phyloP scores from a whole-genome alignment of 108 stramenopile species.

The Nannochloropsis oceanica region DNA sequence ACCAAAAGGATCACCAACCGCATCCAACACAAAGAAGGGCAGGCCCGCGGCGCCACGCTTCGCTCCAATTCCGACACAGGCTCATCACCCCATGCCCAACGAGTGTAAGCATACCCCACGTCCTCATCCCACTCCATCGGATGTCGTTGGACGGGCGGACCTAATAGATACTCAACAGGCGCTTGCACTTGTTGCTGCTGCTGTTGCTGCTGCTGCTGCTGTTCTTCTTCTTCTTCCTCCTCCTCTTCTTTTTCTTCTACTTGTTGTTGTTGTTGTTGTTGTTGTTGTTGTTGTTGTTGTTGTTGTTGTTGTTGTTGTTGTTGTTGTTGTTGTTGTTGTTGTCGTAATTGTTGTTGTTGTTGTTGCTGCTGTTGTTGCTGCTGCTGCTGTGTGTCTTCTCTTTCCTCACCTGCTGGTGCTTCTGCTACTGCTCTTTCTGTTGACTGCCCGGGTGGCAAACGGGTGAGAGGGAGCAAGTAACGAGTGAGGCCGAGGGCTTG shows the following conservation, averaged over 20 bases:
- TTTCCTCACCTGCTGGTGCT: not conserved
- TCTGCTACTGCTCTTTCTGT: not conserved
- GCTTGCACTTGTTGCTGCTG: not conserved
- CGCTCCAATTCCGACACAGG: constrained; percentile 4
- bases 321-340: not conserved
- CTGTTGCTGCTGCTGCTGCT: not conserved
- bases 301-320: not conserved
- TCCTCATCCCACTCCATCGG: constrained; percentile 12
- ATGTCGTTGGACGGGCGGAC: constrained; percentile 12
- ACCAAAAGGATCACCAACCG: not conserved
- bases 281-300: no score
- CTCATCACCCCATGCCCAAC: constrained; percentile 26
- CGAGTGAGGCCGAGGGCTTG: constrained; percentile 15
- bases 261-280: not conserved
- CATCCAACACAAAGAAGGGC: not conserved
- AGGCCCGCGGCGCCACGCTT: constrained; percentile 17
- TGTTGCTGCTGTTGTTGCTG: not conserved
- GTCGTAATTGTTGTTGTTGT: not conserved
- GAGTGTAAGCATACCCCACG: constrained; percentile 1
- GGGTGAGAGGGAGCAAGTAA: constrained; percentile 9
- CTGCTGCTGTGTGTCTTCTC: no score
- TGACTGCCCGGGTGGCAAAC: not conserved
- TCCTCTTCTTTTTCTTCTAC: not conserved
- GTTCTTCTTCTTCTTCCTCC: not conserved
- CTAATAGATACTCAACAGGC: constrained; percentile 6